Evolutionary conservation across 768 basidiomycete species (phyloP).

Genomic region (Paxillus ammoniavirescens): DNA sequence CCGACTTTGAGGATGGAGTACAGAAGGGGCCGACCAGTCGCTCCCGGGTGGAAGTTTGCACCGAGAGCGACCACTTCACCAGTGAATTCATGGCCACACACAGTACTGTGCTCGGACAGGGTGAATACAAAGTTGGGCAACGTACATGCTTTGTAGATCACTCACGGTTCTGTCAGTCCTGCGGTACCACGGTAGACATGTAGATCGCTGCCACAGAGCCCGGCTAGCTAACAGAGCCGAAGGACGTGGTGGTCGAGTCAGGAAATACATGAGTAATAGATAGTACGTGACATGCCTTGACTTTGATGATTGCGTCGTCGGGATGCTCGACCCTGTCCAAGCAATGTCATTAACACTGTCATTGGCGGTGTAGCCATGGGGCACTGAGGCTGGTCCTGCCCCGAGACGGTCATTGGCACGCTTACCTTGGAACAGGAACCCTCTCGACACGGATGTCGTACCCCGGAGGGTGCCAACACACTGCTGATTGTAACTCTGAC

Average conservation of each 20-base stretch:
- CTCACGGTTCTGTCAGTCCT: conserved; percentile 52
- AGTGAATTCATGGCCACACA: conserved; percentile 76
- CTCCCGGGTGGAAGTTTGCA: conserved; percentile 45
- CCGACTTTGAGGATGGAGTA: conserved; percentile 67
- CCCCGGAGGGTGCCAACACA: conserved; percentile 66
- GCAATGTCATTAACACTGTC: neutral
- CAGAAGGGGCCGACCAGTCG: conserved; percentile 52
- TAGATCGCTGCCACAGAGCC: conserved; percentile 72
- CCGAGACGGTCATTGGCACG: conserved; percentile 6
- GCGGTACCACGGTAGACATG: conserved; percentile 72
- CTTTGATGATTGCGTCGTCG: conserved; percentile 78
- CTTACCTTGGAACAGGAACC: conserved; percentile 54
- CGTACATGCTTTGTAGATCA: conserved; percentile 1
- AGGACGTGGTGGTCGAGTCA: neutral
- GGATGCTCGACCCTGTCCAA: conserved; percentile 58
- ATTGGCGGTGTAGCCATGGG: too few relatives aligned
- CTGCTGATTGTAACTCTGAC: conserved; percentile 22
- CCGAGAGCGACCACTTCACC: conserved; percentile 72
- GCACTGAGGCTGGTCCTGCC: too few relatives aligned
- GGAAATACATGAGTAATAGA: neutral
- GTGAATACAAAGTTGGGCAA: neutral
- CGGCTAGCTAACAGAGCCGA: conserved; percentile 47
- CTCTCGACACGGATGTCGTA: conserved; percentile 71
- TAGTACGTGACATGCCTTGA: conserved; percentile 50
- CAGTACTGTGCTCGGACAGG: conserved; percentile 41